Percentiles rank a stretch among this genome's conserved stretches.
Evolutionary conservation across 2,329 filamentous ascomycete species (phyloP).

Genomic region (Aspergillus fumigatus): DNA sequence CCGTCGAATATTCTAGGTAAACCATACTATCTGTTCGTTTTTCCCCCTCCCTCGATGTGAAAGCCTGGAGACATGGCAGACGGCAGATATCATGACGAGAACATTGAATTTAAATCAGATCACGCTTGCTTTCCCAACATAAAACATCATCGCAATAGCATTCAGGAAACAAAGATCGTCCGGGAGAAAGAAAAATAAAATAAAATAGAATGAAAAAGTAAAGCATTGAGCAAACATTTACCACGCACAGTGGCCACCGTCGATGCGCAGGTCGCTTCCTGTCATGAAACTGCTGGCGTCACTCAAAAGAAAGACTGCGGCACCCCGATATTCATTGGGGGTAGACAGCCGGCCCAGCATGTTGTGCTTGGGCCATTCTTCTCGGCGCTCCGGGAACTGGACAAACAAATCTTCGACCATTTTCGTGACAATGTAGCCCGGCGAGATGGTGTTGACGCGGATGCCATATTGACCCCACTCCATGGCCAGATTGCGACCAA

Average conservation of each 20-base stretch:
- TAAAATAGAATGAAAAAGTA: conserved; percentile 1
- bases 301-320: conserved; percentile 45
- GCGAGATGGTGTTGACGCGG: conserved; percentile 47
- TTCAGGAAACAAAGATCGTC: neutral
- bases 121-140: conserved; percentile 7
- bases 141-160: conserved; percentile 1
- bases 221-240: conserved; percentile 26
- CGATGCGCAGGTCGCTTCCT: conserved; percentile 50
- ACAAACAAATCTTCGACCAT: conserved; percentile 43
- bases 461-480: conserved; percentile 48
- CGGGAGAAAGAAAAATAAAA: conserved; percentile 4
- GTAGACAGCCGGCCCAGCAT: conserved; percentile 69
- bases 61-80: conserved; percentile 1
- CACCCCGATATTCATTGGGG: conserved; percentile 64
- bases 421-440: conserved; percentile 45
- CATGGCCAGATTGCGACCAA: conserved; percentile 44
- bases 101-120: neutral
- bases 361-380: conserved; percentile 75
- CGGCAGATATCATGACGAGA: neutral
- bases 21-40: conserved; percentile 1
- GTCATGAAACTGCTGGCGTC: conserved; percentile 54
- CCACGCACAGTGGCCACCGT: conserved; percentile 53
- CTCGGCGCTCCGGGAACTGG: conserved; percentile 75
- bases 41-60: neutral
- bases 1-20: conserved; percentile 3